phyloP scores from a whole-genome alignment of 495 filamentous ascomycete genomes.

The Xylaria sp. region DNA sequence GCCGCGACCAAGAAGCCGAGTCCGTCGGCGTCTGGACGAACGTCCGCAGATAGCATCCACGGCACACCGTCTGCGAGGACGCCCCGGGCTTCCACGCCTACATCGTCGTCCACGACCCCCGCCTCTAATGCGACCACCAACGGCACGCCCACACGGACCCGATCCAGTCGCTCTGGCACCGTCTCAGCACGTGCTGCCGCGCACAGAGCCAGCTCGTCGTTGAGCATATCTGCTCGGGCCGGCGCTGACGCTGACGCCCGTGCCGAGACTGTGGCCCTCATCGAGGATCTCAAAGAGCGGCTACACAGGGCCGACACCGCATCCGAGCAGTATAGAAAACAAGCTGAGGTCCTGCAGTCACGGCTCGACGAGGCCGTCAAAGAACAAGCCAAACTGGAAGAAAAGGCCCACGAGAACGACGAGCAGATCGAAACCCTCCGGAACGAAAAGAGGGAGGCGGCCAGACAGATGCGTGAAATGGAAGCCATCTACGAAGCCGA shows the following conservation, averaged over 20 bases:
- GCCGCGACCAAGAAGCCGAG: constrained; percentile 55
- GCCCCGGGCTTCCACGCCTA: constrained; percentile 47
- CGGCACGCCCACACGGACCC: constrained; percentile 51
- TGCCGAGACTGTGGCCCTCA: constrained; percentile 74
- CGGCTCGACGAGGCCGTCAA: constrained; percentile 83
- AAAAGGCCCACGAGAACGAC: constrained; percentile 81
- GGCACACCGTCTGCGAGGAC: constrained; percentile 32
- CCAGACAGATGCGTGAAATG: constrained; percentile 83
- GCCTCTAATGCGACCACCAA: constrained; percentile 22
- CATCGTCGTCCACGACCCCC: constrained; percentile 40
- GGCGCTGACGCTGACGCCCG: constrained; percentile 62
- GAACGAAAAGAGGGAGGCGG: constrained; percentile 78
- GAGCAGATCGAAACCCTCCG: constrained; percentile 79
- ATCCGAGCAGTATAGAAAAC: constrained; percentile 82
- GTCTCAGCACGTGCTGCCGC: constrained; percentile 72
- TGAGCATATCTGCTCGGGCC: constrained; percentile 64
- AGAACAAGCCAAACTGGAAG: constrained; percentile 87
- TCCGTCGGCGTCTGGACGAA: constrained; percentile 48
- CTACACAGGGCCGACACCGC: constrained; percentile 79
- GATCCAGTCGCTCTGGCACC: constrained; percentile 60
- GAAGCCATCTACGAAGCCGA: constrained; percentile 90
- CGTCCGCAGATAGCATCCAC: constrained; percentile 35
- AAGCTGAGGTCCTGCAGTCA: constrained; percentile 82
- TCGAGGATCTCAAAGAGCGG: constrained; percentile 85
- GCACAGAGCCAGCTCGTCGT: constrained; percentile 66